phyloP scores from a whole-genome alignment of 257 asterid species.

The Echium plantagineum region DNA sequence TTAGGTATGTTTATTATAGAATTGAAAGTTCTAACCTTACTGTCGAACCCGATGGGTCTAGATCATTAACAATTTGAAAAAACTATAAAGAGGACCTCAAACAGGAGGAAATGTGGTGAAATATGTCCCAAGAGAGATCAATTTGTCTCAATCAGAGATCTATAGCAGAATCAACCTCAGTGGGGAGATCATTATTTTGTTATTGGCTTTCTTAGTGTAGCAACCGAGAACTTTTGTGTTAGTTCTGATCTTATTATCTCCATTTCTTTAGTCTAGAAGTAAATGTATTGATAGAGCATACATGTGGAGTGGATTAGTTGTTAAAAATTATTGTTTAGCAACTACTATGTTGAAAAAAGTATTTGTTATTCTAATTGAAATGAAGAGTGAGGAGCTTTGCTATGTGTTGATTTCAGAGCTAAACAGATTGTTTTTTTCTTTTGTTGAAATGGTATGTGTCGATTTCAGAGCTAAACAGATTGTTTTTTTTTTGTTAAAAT shows the following conservation, averaged over 20 bases:
- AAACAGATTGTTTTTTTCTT: no score
- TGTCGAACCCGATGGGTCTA: not conserved
- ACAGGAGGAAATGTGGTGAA: not conserved
- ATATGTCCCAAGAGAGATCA: not conserved
- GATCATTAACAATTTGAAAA: not conserved
- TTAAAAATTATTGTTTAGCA: not conserved
- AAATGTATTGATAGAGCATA: not conserved
- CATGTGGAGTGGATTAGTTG: not conserved
- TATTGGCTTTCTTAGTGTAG: no score
- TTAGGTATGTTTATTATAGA: conserved; percentile 31
- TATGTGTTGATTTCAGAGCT: no score
- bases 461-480: no score
- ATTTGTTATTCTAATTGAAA: no score
- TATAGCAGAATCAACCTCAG: no score
- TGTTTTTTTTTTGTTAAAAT: no score
- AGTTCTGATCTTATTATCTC: no score
- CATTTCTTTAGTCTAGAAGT: not conserved
- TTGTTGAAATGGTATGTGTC: no score
- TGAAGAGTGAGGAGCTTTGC: no score
- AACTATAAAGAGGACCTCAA: not conserved
- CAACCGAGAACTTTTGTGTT: no score
- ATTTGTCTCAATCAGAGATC: not conserved
- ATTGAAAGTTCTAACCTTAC: conserved; percentile 1
- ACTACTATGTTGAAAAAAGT: not conserved
- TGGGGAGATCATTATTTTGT: no score